phyloP scores from a whole-genome alignment of 2,329 filamentous ascomycete genomes.

The Dothidotthia symphoricarpi region DNA sequence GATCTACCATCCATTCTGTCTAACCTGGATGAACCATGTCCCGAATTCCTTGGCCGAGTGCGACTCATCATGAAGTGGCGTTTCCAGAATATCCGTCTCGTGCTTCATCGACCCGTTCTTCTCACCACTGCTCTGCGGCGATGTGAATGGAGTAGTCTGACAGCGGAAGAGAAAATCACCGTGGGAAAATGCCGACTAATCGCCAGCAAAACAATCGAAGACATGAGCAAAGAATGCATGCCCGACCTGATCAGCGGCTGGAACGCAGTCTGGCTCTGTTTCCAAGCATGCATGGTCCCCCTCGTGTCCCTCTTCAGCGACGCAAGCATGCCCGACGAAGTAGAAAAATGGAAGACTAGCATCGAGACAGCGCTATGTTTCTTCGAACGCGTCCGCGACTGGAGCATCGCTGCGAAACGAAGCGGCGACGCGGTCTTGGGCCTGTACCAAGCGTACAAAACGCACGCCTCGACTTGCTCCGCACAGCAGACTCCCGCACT shows the following conservation, averaged over 20 bases:
- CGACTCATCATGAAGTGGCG: constrained; percentile 79
- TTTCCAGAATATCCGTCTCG: constrained; percentile 73
- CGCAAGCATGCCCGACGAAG: constrained; percentile 43
- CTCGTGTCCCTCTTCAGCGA: constrained; percentile 74
- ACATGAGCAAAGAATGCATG: constrained; percentile 68
- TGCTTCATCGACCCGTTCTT: constrained; percentile 71
- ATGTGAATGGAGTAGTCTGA: constrained; percentile 53
- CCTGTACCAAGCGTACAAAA: constrained; percentile 45
- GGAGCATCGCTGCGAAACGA: constrained; percentile 47
- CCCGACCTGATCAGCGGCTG: constrained; percentile 75
- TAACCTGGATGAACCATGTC: constrained; percentile 59
- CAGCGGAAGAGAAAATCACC: constrained; percentile 64
- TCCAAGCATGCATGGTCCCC: constrained; percentile 77
- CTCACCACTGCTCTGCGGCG: constrained; percentile 60
- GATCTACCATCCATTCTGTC: constrained; percentile 57
- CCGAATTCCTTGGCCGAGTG: constrained; percentile 67
- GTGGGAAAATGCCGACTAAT: constrained; percentile 68
- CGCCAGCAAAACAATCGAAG: constrained; percentile 68
- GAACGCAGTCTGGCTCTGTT: constrained; percentile 80
- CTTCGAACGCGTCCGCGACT: constrained; percentile 45
- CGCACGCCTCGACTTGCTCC: constrained; percentile 19
- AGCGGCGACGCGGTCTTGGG: constrained; percentile 44
- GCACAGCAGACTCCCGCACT: constrained; percentile 12
- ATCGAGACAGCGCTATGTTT: constrained; percentile 46
- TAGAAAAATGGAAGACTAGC: constrained; percentile 43